Base-by-base conservation (phyloP, 306 rosid genomes). In the Dalbergia cultrata region DNA sequence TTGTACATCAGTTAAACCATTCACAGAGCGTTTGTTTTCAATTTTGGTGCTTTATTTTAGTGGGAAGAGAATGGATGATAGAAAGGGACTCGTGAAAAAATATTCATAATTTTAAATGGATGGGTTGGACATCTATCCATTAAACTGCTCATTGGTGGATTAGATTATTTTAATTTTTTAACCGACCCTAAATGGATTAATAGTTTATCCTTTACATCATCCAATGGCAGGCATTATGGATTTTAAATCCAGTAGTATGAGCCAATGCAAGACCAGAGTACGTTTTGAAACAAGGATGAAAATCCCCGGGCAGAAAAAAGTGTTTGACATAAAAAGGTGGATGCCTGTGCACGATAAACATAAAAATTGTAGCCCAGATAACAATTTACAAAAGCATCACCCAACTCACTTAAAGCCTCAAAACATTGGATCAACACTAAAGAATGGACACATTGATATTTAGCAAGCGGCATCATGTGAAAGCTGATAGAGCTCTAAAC, bases 391-490 rank as follows among this genome's bases (percentile, higher is more conserved):
- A 37, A 41, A 39, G 33, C 39, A 17, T 8, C 47, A 9, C 70
- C 70, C 22, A 65, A 65, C 19, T n/a, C 44, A 26, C 31, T 26
- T 26, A 13, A 17, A 26, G 62, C 8, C 57, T 68, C 6, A 45
- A 68, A 45, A 10, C 35, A 5, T 52, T 70, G 14, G 11, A 70
- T 33, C 62, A 75, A 10, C 14, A 60, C 19, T 63, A 75, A 50
- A 34, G 34, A 76, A 76, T 26, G 31, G 31, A 26, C 31, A 26
- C 31, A 2, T 26, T 26, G 31, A 26, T 26, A 26, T 26, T 26
- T 26, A 26, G 2, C 31, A 26, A 2, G 31, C 2, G 9, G 18
- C 39, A 9, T 39, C 10, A 6, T 13, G 0, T 75, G 34, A 75
- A 64, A 45, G 60, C 7, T 75, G 71, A 43, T 62, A 56, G 33